phyloP scores from a whole-genome alignment of 1,284 basidiomycete genomes.

The Boletellus sp. region DNA sequence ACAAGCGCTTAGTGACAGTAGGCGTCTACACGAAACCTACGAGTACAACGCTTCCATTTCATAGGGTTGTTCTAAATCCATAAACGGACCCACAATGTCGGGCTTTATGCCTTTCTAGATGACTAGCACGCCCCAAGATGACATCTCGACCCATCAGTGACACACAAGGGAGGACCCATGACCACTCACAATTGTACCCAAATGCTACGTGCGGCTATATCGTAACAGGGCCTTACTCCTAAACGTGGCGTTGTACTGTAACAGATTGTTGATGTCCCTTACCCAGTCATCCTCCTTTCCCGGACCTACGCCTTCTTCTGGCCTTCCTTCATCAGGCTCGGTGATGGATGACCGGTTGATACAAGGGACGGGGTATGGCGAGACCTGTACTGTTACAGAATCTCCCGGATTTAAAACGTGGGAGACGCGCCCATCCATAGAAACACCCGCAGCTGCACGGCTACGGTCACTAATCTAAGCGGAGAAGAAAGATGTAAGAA shows the following conservation, averaged over 20 bases:
- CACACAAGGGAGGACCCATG: not conserved
- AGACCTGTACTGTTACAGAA: conserved; percentile 81
- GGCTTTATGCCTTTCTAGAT: conserved; percentile 2
- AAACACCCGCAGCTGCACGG: conserved; percentile 84
- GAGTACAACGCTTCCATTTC: not conserved
- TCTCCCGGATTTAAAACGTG: conserved; percentile 80
- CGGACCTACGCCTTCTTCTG: conserved; percentile 54
- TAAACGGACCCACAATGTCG: not conserved
- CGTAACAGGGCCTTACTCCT: conserved; percentile 78
- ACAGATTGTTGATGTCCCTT: conserved; percentile 88
- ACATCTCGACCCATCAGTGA: conserved; percentile 1
- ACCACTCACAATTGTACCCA: conserved; percentile 15
- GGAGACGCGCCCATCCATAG: conserved; percentile 88
- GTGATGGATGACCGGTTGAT: conserved; percentile 80
- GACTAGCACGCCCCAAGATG: conserved; percentile 1
- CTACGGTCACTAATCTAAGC: conserved; percentile 79
- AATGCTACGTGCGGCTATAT: conserved; percentile 39
- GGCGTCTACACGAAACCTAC: not conserved
- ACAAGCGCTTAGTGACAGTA: not conserved
- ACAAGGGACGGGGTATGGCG: conserved; percentile 89
- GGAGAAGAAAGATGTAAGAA: not conserved
- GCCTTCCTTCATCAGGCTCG: conserved; percentile 38
- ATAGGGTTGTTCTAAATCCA: not conserved
- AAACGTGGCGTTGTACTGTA: conserved; percentile 91
- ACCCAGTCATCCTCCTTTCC: conserved; percentile 95